phyloP scores from a whole-genome alignment of 2,329 filamentous ascomycete species.

The Cyphellophora attinorum region DNA sequence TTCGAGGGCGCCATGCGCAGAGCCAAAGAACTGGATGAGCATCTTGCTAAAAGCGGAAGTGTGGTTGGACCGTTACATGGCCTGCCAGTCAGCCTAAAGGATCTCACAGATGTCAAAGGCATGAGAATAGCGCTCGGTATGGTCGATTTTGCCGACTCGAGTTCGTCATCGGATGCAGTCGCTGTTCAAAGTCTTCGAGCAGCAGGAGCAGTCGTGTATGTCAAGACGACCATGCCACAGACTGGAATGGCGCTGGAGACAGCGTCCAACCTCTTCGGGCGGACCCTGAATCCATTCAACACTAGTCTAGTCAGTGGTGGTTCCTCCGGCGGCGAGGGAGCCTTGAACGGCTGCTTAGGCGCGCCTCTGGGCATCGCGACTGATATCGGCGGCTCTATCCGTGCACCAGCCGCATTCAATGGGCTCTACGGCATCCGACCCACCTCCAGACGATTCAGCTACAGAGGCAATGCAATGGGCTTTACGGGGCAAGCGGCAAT shows the following conservation, averaged over 20 bases:
- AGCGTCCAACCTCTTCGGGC: constrained; percentile 21
- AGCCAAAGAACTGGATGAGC: constrained; percentile 37
- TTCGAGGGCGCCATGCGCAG: constrained; percentile 38
- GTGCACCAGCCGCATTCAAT: constrained; percentile 30
- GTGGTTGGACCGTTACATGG: constrained; percentile 35
- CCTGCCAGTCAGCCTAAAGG: constrained; percentile 44
- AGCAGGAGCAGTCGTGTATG: constrained; percentile 32
- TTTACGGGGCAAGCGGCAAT: constrained; percentile 33
- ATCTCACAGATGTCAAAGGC: constrained; percentile 18
- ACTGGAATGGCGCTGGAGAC: constrained; percentile 24
- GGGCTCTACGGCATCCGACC: constrained; percentile 32
- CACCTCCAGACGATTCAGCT: constrained; percentile 27
- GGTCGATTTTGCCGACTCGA: constrained; percentile 21
- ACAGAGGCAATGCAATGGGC: constrained; percentile 7
- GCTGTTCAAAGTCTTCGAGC: constrained; percentile 20
- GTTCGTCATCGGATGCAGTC: constrained; percentile 18
- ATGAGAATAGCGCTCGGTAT: constrained; percentile 20
- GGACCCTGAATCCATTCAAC: constrained; percentile 47
- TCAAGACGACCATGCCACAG: constrained; percentile 23
- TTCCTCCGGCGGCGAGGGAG: constrained; percentile 48
- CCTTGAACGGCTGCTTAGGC: constrained; percentile 42
- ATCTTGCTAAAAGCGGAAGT: constrained; percentile 19
- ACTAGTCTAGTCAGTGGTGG: constrained; percentile 42
- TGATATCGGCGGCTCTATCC: constrained; percentile 39
- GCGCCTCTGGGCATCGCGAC: constrained; percentile 30